Conservation (phyloP, 805 yeast species). For the Lipomyces japonicus region DNA sequence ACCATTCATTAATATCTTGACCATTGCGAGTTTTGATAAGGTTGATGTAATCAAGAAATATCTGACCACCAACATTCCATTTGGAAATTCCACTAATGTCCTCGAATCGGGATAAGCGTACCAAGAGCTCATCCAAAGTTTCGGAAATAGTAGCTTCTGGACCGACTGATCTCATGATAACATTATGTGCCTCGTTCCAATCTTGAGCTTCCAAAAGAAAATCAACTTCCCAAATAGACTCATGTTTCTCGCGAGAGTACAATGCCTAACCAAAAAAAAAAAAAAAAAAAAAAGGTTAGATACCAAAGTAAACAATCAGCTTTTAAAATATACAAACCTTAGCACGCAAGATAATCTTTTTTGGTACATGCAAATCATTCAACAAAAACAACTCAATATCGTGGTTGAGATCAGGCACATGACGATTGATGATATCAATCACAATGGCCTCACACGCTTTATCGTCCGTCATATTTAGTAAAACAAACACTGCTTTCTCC, state of each 20-base stretch:
- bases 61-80: slow-evolving; percentile 39
- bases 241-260: slow-evolving; percentile 47
- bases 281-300: not conserved
- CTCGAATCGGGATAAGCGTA: slow-evolving; percentile 30
- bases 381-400: slow-evolving; percentile 7
- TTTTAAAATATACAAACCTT: slow-evolving; percentile 7
- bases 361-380: slow-evolving; percentile 13
- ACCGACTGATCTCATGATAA: slow-evolving; percentile 58
- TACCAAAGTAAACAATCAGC: not conserved
- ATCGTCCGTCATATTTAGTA: slow-evolving; percentile 55
- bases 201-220: slow-evolving; percentile 59
- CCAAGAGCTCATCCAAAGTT: slow-evolving; percentile 30
- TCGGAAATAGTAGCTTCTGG: slow-evolving; percentile 65
- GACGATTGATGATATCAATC: slow-evolving; percentile 31
- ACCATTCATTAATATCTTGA: slow-evolving; percentile 8
- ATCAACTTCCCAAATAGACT: slow-evolving; percentile 57
- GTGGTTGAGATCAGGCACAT: slow-evolving; percentile 30
- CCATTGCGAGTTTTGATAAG: slow-evolving; percentile 8
- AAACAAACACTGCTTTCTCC: slow-evolving; percentile 60
- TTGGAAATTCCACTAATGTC: slow-evolving; percentile 27
- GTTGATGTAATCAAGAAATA: slow-evolving; percentile 37
- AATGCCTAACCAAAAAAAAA: slow-evolving; percentile 55
- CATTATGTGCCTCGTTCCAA: slow-evolving; percentile 60
- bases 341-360: slow-evolving; percentile 23
- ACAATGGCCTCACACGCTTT: slow-evolving; percentile 44